phyloP scores from a whole-genome alignment of 2,329 filamentous ascomycete genomes.

The Aspergillus pseudonomiae region DNA sequence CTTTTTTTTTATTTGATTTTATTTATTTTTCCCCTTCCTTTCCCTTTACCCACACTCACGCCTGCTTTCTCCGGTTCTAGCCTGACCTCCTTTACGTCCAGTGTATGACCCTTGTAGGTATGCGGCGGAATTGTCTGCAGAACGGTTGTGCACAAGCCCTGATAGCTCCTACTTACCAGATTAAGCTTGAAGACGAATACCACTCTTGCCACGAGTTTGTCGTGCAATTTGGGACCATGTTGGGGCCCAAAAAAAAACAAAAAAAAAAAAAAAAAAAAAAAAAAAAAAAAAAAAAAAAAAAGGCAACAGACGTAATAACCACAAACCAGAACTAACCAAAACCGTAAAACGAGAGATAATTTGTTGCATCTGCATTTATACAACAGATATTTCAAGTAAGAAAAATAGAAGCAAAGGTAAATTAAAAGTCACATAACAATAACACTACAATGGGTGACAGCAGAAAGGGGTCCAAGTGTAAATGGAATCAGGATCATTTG shows the following conservation, averaged over 20 bases:
- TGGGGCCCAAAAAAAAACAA: slow-evolving; percentile 29
- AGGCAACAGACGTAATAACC: not conserved
- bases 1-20: not conserved
- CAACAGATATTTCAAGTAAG: slow-evolving; percentile 1
- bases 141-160: slow-evolving; percentile 25
- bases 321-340: slow-evolving; percentile 1
- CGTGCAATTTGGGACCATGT: slow-evolving; percentile 28
- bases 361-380: not conserved
- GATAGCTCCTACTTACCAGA: slow-evolving; percentile 25
- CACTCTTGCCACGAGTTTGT: slow-evolving; percentile 34
- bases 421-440: slow-evolving; percentile 5
- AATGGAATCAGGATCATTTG: slow-evolving; percentile 18
- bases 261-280: slow-evolving; percentile 5
- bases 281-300: slow-evolving; percentile 11
- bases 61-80: slow-evolving; percentile 26
- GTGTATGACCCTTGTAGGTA: slow-evolving; percentile 25
- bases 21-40: not conserved
- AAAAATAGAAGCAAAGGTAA: slow-evolving; percentile 4
- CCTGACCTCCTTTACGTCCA: slow-evolving; percentile 26
- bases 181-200: slow-evolving; percentile 28
- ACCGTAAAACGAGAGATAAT: not conserved
- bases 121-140: slow-evolving; percentile 32
- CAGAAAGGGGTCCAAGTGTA: slow-evolving; percentile 32
- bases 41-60: slow-evolving; percentile 16
- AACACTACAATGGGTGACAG: slow-evolving; percentile 24